Evolutionary conservation across 2,329 filamentous ascomycete genomes (phyloP).

Genomic region (Cladosporium sp.): DNA sequence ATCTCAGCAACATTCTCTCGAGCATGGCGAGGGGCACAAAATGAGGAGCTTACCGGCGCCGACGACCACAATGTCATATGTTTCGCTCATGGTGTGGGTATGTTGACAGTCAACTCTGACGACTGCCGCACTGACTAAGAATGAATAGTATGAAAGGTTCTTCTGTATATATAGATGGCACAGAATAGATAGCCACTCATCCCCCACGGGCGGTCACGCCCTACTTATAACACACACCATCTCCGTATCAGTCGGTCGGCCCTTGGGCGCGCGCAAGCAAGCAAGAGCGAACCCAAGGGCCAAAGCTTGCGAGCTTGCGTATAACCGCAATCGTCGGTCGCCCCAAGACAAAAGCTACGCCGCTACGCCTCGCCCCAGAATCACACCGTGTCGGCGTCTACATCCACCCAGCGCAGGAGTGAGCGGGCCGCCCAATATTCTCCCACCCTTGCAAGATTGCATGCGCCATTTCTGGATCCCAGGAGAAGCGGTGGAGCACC

Average conservation of each 20-base stretch:
- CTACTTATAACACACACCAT: neutral
- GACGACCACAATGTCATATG: constrained; percentile 14
- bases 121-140: neutral
- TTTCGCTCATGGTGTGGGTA: constrained; percentile 10
- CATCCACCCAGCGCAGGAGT: neutral
- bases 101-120: neutral
- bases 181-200: neutral
- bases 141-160: neutral
- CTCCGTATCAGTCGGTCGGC: neutral
- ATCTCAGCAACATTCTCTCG: neutral
- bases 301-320: neutral
- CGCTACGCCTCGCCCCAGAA: neutral
- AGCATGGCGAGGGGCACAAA: neutral
- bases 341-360: neutral
- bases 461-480: neutral
- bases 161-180: neutral
- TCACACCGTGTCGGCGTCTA: neutral
- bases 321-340: neutral
- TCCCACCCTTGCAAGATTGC: neutral
- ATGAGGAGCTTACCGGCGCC: constrained; percentile 10
- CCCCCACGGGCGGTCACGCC: neutral
- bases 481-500: neutral
- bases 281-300: neutral
- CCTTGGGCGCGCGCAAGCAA: neutral
- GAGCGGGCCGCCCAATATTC: neutral